Conservation (phyloP, 441 rosid species). For the Arabidopsis hybrid region DNA sequence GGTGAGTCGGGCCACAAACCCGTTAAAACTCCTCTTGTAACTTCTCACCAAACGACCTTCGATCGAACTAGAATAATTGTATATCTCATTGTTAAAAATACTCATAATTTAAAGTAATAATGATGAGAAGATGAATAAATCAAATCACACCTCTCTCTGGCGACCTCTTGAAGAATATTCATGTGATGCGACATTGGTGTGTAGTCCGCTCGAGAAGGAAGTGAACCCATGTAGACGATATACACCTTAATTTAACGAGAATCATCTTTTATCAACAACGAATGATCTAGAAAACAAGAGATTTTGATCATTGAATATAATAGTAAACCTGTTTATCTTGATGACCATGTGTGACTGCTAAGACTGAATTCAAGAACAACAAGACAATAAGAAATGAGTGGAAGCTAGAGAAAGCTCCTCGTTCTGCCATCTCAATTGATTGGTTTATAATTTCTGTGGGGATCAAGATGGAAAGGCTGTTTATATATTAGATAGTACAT, state of each 20-base stretch:
- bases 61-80: constrained; percentile 35
- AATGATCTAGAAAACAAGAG: neutral
- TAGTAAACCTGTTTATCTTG: constrained; percentile 30
- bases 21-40: constrained; percentile 52
- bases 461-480: neutral
- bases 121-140: neutral
- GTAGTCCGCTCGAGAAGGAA: constrained; percentile 49
- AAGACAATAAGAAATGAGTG: constrained; percentile 16
- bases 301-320: neutral
- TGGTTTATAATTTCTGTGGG: constrained; percentile 10
- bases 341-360: constrained; percentile 24
- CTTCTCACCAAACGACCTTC: constrained; percentile 53
- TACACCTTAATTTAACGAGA: constrained; percentile 41
- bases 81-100: neutral
- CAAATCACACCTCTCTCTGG: constrained; percentile 41
- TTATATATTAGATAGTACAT: constrained; percentile 9
- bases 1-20: constrained; percentile 35
- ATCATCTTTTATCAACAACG: constrained; percentile 5
- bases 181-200: constrained; percentile 51
- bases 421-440: constrained; percentile 21
- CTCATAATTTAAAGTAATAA: neutral
- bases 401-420: constrained; percentile 12
- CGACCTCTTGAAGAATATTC: constrained; percentile 48
- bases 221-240: constrained; percentile 69
- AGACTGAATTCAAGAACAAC: constrained; percentile 13